Evolutionary conservation across 2,329 filamentous ascomycete species (phyloP).

Genomic region (Dactylellina drechsleri): DNA sequence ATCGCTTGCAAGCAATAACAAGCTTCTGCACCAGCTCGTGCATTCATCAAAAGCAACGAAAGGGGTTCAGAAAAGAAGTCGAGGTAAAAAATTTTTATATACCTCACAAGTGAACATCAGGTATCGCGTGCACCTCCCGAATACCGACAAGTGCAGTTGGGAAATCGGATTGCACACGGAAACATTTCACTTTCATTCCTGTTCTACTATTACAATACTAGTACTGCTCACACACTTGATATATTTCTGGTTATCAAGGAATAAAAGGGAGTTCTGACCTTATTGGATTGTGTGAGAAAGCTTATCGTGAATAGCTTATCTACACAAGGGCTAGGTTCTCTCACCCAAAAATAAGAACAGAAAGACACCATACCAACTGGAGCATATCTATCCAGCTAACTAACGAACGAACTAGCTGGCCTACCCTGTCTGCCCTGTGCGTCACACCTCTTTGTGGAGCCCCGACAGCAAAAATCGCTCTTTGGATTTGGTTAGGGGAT

Average conservation of each 20-base stretch:
- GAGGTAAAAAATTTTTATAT: constrained; percentile 24
- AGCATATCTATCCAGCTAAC: constrained; percentile 5
- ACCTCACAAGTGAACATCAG: constrained; percentile 23
- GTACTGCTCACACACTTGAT: too few relatives aligned
- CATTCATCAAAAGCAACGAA: constrained; percentile 25
- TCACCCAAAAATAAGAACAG: constrained; percentile 54
- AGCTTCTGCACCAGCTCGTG: constrained; percentile 36
- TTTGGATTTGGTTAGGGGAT: constrained; percentile 16
- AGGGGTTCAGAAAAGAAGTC: constrained; percentile 9
- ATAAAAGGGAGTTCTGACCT: constrained; percentile 31
- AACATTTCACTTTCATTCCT: too few relatives aligned
- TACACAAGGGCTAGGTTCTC: constrained; percentile 30
- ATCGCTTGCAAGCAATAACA: constrained; percentile 47
- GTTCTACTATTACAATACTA: too few relatives aligned
- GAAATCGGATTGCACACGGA: not conserved
- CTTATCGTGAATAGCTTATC: constrained; percentile 53
- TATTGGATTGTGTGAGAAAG: constrained; percentile 49
- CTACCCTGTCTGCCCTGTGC: constrained; percentile 35
- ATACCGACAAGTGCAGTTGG: constrained; percentile 18
- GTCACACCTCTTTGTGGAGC: constrained; percentile 35
- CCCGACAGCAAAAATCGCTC: constrained; percentile 53
- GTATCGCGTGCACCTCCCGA: constrained; percentile 53
- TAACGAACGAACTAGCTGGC: not conserved
- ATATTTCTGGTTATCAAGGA: constrained; percentile 18
- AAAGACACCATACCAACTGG: constrained; percentile 21